These are phyloP conservation scores for Malassezia sympodialis DNA, from an alignment of 1,284 basidiomycete species.

Conservation along the genomic window DNA sequence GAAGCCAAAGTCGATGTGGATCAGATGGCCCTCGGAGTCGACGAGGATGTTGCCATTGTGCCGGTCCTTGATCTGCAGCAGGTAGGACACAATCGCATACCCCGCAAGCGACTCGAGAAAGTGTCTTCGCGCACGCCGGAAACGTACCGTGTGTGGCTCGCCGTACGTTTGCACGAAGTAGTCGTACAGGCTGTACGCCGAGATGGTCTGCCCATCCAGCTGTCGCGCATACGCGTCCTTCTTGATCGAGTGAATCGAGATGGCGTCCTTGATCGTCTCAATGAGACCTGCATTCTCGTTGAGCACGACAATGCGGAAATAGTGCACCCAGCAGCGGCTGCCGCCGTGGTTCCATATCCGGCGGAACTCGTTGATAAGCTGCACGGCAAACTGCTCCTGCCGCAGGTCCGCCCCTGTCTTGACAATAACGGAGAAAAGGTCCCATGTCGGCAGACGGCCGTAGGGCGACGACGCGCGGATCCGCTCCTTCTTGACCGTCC, in stretches of 20 bases:
- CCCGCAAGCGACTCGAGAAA: conserved; percentile 85
- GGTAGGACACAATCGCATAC: conserved; percentile 86
- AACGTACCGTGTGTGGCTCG: conserved; percentile 26
- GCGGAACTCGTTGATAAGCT: conserved; percentile 84
- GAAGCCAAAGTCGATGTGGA: conserved; percentile 96
- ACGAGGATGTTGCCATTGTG: conserved; percentile 98
- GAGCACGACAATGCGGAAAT: conserved; percentile 78
- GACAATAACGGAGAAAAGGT: conserved; percentile 89
- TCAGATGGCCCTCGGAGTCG: conserved; percentile 82
- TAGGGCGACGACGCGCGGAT: conserved; percentile 88
- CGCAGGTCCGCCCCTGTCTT: conserved; percentile 94
- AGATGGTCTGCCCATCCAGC: conserved; percentile 52
- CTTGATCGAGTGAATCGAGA: conserved; percentile 98
- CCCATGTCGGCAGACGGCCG: conserved; percentile 72
- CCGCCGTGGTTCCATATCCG: conserved; percentile 73
- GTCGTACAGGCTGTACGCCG: conserved; percentile 39
- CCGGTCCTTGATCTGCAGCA: conserved; percentile 95
- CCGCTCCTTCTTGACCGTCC: conserved; percentile 85
- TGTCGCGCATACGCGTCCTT: conserved; percentile 90
- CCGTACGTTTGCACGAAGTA: conserved; percentile 42
- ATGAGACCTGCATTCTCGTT: conserved; percentile 76
- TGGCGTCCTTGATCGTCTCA: conserved; percentile 65
- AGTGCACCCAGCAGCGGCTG: conserved; percentile 39
- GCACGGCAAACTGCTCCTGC: conserved; percentile 93
- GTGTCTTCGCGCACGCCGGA: conserved; percentile 57